Conservation (phyloP, 2,329 filamentous ascomycete genomes). For the Cladophialophora chaetospira region DNA sequence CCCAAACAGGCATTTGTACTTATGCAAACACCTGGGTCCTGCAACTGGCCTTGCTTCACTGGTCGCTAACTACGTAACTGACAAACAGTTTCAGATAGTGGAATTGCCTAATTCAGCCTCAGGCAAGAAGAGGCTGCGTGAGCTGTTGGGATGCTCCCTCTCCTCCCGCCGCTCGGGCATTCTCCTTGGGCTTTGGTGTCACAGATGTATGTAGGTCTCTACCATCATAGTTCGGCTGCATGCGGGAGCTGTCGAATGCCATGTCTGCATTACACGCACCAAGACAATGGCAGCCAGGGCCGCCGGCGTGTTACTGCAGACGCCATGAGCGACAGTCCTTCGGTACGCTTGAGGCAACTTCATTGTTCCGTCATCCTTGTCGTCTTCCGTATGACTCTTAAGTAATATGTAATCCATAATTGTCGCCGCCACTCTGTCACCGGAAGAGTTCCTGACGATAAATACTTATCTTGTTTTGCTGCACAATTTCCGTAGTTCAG, state of each 20-base stretch:
- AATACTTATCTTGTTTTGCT: too few relatives aligned
- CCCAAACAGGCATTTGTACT: slow-evolving; percentile 1
- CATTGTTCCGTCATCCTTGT: too few relatives aligned
- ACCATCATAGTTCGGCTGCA: not conserved
- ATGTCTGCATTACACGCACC: not conserved
- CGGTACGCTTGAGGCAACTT: not conserved
- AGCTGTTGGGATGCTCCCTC: not conserved
- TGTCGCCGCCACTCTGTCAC: not conserved
- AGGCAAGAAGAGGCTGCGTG: not conserved
- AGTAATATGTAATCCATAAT: not conserved
- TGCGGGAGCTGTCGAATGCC: not conserved
- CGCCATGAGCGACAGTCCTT: not conserved
- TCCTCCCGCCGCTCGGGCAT: not conserved
- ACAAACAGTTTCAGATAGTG: not conserved
- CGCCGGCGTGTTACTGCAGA: not conserved
- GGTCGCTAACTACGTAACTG: not conserved
- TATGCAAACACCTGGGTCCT: not conserved
- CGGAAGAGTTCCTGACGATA: not conserved
- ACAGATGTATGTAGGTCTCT: too few relatives aligned
- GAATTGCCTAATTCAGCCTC: slow-evolving; percentile 6
- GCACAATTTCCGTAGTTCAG: too few relatives aligned
- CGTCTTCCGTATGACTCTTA: not conserved
- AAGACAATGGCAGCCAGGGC: not conserved
- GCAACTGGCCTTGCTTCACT: not conserved
- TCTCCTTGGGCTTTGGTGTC: too few relatives aligned